Conservation (phyloP, 257 asterid genomes). For the Coffea eugenioides region DNA sequence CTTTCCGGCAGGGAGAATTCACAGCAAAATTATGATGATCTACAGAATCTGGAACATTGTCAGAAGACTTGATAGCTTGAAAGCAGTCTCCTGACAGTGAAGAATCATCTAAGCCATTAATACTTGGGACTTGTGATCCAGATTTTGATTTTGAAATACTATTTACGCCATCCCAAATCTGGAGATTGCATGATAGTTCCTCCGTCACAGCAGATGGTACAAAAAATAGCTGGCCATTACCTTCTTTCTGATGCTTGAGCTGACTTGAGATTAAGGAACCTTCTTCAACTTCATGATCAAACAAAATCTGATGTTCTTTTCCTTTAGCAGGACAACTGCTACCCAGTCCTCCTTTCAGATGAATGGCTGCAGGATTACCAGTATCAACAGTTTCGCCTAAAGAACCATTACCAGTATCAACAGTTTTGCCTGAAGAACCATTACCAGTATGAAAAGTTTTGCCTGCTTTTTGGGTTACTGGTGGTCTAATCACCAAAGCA, state of each 20-base stretch:
- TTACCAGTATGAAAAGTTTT: constrained; percentile 29
- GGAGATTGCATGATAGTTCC: constrained; percentile 31
- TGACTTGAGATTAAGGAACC: constrained; percentile 32
- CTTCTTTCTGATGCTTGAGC: constrained; percentile 34
- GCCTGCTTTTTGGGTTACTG: constrained; percentile 28
- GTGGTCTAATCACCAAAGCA: constrained; percentile 74
- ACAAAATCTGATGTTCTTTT: constrained; percentile 33
- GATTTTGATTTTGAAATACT: constrained; percentile 21
- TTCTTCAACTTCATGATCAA: constrained; percentile 32
- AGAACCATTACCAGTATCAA: constrained; percentile 18
- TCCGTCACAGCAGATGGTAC: constrained; percentile 27
- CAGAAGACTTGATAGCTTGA: constrained; percentile 38
- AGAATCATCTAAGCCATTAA: constrained; percentile 30
- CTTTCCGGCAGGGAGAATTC: constrained; percentile 99
- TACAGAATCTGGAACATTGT: constrained; percentile 47
- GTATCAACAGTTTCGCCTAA: constrained; percentile 23
- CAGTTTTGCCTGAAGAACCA: constrained; percentile 21
- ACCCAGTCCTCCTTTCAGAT: not conserved
- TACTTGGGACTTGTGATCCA: constrained; percentile 39
- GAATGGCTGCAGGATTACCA: constrained; percentile 31
- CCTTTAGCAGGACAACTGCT: constrained; percentile 27
- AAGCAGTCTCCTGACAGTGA: constrained; percentile 26
- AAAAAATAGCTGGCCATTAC: constrained; percentile 21
- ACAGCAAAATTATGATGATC: constrained; percentile 62
- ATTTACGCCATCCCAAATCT: constrained; percentile 27